Base-by-base conservation (phyloP, 345 rosid genomes). In the Dipteronia sinensis region DNA sequence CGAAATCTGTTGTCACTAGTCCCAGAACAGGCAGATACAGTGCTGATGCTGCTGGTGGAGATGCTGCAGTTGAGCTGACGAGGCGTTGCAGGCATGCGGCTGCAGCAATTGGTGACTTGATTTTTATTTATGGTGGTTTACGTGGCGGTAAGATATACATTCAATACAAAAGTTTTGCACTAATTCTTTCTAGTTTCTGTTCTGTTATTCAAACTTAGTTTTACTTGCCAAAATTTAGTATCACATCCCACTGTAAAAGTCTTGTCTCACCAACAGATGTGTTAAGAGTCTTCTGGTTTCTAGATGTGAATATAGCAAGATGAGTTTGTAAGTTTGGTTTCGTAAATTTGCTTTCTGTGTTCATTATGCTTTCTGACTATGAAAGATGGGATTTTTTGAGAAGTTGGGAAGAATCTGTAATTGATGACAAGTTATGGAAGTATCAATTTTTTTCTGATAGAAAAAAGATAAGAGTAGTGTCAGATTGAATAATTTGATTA, bases 11-110 rank as follows among this genome's bases (percentile, higher is more conserved):
- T 80, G 97, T 96, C 73, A 96, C 93, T 70, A 94, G 89, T 86
- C 98, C 98, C 70, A 90, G 98, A 82, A 91, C 98, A 67, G 98
- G 95, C 61, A 89, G 92, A 79, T 94, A 87, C 83, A 90, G 97
- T 81, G 98, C 97, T 72, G 98, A 91, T 77, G 97, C 97, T 77
- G 97, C 98, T 79, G 98, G 97, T 71, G 99, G 97, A 65, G 99
- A 96, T 90, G 98, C 97, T 82, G 90, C 95, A 53, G 97, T 90
- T 78, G 98, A 96, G 90, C 82, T 96, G 84, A 94, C 98, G 10
- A 94, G 99, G 87, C 98, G 99, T 73, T 96, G 98, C 85, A 88
- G 99, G 87, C 99, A 96, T 89, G 98, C 99, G 34, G 97, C 99
- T 74, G 97, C 98, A 76, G 99, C 98, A 63, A 85, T 96, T 80